Conservation (phyloP, 176 grass and related monocot genomes). For the Aechmea fasciata region DNA sequence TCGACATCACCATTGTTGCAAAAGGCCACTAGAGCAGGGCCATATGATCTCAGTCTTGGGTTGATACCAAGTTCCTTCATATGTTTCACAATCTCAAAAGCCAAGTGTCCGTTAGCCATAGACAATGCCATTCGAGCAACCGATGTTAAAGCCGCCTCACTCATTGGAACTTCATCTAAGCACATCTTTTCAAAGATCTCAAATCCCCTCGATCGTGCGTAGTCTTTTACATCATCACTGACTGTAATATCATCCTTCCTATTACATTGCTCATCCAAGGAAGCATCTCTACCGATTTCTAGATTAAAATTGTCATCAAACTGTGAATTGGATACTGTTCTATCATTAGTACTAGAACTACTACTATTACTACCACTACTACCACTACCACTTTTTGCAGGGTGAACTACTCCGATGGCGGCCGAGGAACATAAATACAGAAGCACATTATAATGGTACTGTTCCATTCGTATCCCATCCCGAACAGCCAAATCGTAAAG, state of each 20-base stretch:
- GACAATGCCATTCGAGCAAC: constrained; percentile 49
- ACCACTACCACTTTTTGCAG: constrained; percentile 43
- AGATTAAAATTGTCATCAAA: background rate
- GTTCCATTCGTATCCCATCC: constrained; percentile 31
- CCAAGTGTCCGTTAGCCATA: constrained; percentile 36
- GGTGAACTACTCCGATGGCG: constrained; percentile 38
- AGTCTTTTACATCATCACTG: constrained; percentile 37
- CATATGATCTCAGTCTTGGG: constrained; percentile 44
- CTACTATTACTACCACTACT: constrained; percentile 20
- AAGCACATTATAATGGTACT: constrained; percentile 65
- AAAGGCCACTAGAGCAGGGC: constrained; percentile 44
- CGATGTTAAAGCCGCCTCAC: constrained; percentile 52
- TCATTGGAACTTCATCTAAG: constrained; percentile 36
- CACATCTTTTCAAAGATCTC: constrained; percentile 53
- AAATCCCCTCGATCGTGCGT: constrained; percentile 37
- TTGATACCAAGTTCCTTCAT: constrained; percentile 38
- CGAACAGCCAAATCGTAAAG: constrained; percentile 38
- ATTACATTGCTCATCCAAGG: background rate
- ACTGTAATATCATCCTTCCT: constrained; percentile 16
- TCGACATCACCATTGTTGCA: constrained; percentile 50
- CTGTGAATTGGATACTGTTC: background rate
- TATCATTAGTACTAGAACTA: constrained; percentile 5
- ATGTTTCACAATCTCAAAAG: constrained; percentile 53
- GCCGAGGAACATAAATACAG: constrained; percentile 60
- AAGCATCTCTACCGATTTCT: background rate